These are phyloP conservation scores for Venustampulla echinocandica DNA, from an alignment of 495 filamentous ascomycete species.

Conservation along the genomic window DNA sequence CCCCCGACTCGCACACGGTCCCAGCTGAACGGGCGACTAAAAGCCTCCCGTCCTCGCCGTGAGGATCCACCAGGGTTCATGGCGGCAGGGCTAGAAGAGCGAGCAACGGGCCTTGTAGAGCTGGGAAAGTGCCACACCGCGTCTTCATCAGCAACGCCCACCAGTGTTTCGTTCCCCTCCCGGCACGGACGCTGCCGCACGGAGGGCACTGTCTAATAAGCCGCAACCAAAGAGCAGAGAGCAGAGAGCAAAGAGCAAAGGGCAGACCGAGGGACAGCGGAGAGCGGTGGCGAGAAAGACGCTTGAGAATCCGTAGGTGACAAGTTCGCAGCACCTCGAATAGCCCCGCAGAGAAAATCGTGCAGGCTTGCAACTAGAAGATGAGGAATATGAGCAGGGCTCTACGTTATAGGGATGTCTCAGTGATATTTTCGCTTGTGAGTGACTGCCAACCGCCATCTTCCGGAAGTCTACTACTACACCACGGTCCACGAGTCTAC, in stretches of 20 bases:
- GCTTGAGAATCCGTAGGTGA: background rate
- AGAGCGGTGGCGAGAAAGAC: no score
- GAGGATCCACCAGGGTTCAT: background rate
- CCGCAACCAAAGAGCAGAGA: no score
- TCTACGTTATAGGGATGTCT: no score
- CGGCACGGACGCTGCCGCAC: background rate
- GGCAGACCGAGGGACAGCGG: no score
- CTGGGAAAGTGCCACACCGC: background rate
- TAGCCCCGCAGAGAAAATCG: no score
- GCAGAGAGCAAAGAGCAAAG: background rate
- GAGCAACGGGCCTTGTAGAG: background rate
- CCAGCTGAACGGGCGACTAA: slow-evolving; percentile 1
- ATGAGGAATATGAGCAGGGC: no score
- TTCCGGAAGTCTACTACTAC: no score
- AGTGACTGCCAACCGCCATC: no score
- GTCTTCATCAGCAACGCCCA: background rate
- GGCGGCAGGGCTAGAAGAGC: background rate
- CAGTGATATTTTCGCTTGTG: no score
- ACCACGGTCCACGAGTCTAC: no score
- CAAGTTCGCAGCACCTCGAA: background rate
- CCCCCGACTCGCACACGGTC: background rate
- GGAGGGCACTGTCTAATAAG: background rate
- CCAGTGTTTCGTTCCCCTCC: background rate
- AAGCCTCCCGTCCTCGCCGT: slow-evolving; percentile 1
- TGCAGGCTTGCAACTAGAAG: no score